Percentiles rank a stretch among this genome's conserved stretches.
These are phyloP conservation scores for Fragosphaeria purpurea DNA, from an alignment of 2,329 filamentous ascomycete genomes.

Conservation along the genomic window DNA sequence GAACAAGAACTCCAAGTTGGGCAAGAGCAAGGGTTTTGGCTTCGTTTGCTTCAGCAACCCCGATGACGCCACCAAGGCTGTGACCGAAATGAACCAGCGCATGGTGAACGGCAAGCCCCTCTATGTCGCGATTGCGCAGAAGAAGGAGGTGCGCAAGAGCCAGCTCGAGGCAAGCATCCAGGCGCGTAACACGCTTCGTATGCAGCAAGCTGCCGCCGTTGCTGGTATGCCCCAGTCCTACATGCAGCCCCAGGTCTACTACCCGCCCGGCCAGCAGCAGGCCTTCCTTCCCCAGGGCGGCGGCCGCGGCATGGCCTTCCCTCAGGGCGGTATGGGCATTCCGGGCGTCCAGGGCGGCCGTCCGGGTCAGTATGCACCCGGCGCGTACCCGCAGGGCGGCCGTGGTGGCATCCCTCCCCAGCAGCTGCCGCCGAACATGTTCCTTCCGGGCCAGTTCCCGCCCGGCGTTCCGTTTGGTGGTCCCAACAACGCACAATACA, in stretches of 20 bases:
- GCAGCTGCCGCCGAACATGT: constrained; percentile 80
- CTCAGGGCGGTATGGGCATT: constrained; percentile 53
- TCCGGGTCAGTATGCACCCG: constrained; percentile 71
- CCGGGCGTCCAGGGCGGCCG: constrained; percentile 70
- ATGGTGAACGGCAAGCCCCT: constrained; percentile 96
- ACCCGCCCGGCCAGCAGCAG: constrained; percentile 71
- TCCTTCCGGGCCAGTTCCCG: constrained; percentile 74
- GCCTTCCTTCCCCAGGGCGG: constrained; percentile 53
- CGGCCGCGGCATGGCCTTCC: constrained; percentile 58
- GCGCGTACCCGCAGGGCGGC: constrained; percentile 75
- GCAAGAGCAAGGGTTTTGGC: constrained; percentile 99
- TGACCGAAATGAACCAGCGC: constrained; percentile 99
- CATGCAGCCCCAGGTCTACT: constrained; percentile 89
- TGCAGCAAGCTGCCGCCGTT: constrained; percentile 91
- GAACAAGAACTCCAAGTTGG: constrained; percentile 61
- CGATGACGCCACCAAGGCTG: constrained; percentile 97
- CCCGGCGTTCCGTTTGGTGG: constrained; percentile 63
- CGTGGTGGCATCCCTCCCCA: constrained; percentile 75
- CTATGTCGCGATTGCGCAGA: constrained; percentile 95
- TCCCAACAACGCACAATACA: constrained; percentile 67
- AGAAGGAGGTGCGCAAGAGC: constrained; percentile 98
- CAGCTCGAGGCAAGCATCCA: constrained; percentile 99
- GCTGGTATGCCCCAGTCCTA: constrained; percentile 80
- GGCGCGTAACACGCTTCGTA: constrained; percentile 94
- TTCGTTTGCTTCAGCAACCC: constrained; percentile 99